Evolutionary conservation across 2,329 filamentous ascomycete species (phyloP).

Genomic region (Cladosporium sp.): DNA sequence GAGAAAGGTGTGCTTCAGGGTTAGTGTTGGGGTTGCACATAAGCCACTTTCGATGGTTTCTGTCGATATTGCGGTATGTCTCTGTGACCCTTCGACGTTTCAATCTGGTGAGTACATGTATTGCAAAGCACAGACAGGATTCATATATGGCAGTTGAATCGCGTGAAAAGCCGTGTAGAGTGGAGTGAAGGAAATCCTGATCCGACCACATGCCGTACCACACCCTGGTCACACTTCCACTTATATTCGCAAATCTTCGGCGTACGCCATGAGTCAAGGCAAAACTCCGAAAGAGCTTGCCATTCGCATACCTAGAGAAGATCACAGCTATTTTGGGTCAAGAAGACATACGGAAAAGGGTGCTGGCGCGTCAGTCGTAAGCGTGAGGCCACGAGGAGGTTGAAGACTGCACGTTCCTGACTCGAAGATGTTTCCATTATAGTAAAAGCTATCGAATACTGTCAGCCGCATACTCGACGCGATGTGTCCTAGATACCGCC

Average conservation of each 20-base stretch:
- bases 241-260: too few species aligned
- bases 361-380: not conserved
- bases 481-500: not conserved
- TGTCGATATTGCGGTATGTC: not conserved
- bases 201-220: not conserved
- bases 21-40: not conserved
- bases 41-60: not conserved
- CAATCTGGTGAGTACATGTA: too few species aligned
- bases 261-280: too few species aligned
- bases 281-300: not conserved
- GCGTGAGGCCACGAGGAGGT: not conserved
- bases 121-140: too few species aligned
- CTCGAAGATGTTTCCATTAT: not conserved
- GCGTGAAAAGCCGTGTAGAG: too few species aligned
- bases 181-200: not conserved
- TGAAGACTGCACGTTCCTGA: not conserved
- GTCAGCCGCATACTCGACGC: not conserved
- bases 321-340: not conserved
- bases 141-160: too few species aligned
- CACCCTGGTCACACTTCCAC: too few species aligned
- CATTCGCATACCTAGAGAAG: not conserved
- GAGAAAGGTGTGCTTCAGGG: not conserved
- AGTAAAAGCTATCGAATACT: not conserved
- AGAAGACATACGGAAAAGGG: not conserved
- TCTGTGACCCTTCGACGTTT: too few species aligned